Evolutionary conservation across 164 flowering plant species (phyloP).

Genomic region (Tinospora cordifolia): DNA sequence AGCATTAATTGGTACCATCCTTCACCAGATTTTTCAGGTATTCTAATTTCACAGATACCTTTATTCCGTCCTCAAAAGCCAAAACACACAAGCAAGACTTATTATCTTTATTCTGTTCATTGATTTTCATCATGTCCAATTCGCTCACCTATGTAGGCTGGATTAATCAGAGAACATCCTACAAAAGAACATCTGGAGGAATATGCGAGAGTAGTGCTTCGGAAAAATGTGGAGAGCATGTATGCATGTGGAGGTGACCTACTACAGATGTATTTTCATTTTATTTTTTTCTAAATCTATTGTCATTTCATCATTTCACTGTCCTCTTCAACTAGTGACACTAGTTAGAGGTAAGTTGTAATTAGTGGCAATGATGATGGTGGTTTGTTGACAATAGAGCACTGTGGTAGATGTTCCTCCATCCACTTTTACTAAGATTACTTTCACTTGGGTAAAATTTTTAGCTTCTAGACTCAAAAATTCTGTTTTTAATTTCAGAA

Average conservation of each 20-base stretch:
- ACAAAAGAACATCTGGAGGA: conserved; percentile 63
- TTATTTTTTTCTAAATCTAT: not conserved
- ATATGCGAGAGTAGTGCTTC: conserved; percentile 51
- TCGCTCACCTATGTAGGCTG: conserved; percentile 50
- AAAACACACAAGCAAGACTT: not conserved
- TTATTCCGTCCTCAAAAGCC: conserved; percentile 3
- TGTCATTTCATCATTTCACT: not conserved
- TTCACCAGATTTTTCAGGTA: conserved; percentile 97
- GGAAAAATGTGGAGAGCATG: conserved; percentile 69
- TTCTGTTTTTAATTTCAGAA: not conserved
- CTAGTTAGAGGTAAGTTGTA: not conserved
- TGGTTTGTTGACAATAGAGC: not conserved
- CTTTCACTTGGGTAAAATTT: not conserved
- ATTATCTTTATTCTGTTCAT: not conserved
- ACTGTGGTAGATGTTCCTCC: conserved; percentile 5
- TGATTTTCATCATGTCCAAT: not conserved
- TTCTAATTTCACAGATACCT: conserved; percentile 4
- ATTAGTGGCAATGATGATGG: not conserved
- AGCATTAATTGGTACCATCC: conserved; percentile 79
- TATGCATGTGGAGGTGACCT: conserved; percentile 88
- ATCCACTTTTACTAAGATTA: not conserved
- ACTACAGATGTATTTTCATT: not conserved
- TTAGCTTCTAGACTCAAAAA: not conserved
- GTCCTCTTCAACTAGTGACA: not conserved
- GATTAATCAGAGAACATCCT: conserved; percentile 50